Evolutionary conservation across 768 basidiomycete genomes (phyloP), one percentile per base, ranked within the genome.

Genomic region (Boletus pseudo-olivaceus): DNA sequence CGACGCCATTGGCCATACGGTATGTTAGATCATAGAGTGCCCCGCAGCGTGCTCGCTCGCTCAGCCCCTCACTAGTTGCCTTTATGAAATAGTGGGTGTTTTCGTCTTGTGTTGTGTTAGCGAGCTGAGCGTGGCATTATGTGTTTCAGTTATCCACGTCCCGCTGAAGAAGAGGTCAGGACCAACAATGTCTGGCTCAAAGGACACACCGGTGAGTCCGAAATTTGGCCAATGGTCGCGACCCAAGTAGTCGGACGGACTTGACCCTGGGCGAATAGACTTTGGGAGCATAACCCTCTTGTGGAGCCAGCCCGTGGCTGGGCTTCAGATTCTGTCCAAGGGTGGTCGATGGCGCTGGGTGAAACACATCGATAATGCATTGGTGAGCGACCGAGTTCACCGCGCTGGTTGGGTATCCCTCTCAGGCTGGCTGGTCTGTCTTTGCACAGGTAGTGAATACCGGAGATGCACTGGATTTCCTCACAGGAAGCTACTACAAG

Each of bases 71-170:
- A n/a, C 32, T 49, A 85, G 84, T 80, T 7, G 75, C 83, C 42
- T 84, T 80, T 65, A 84, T 85, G 82, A 84, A 85, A 71, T 86
- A 85, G 83, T 82, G 26, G 14, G 80, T 58, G 3, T 43, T 23
- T n/a, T 23, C 4, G 23, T 4, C 38, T 12, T 10, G 8, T 38
- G 19, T 33, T 17, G n/a, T 26, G 26, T 10, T 15, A 34, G 10
- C n/a, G 14, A 4, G 1, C 7, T 42, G 7, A 44, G 5, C 48
- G 23, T 4, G 23, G 23, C 23, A 23, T 23, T 23, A 23, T 23
- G 23, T 23, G 23, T 27, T 29, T 32, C 42, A 83, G 82, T 61
- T 79, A 80, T 57, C 81, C 80, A 5, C 75, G 79, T 20, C 68
- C 74, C 1, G 62, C 70, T 33, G 79, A 78, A 20, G 82, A 83